phyloP scores from a whole-genome alignment of 805 yeast species.

The Saturnispora mendoncae region DNA sequence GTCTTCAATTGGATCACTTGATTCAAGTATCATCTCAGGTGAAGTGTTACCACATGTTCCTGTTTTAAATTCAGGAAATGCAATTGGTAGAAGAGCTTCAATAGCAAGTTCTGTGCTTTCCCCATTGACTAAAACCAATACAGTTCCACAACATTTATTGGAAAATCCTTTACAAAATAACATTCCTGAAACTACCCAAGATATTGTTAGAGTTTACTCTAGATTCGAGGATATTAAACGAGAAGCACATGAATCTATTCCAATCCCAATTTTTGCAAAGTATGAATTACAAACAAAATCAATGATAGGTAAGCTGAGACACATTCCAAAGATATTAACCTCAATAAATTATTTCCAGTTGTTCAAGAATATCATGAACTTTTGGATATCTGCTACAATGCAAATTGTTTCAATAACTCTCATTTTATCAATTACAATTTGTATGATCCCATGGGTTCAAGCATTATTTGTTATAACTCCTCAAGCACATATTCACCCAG shows the following conservation, averaged over 20 bases:
- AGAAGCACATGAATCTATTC: slow-evolving; percentile 11
- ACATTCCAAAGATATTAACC: slow-evolving; percentile 1
- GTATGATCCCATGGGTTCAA: slow-evolving; percentile 84
- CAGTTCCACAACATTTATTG: slow-evolving; percentile 18
- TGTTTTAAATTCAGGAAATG: neutral
- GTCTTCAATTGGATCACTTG: no score
- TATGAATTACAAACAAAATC: slow-evolving; percentile 2
- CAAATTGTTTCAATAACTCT: slow-evolving; percentile 70
- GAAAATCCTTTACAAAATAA: slow-evolving; percentile 13
- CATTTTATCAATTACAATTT: slow-evolving; percentile 52
- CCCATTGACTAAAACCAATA: slow-evolving; percentile 9
- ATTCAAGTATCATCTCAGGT: no score
- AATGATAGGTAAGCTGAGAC: neutral
- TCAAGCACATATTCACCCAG: slow-evolving; percentile 46
- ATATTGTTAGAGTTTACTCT: slow-evolving; percentile 45
- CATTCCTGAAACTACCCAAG: slow-evolving; percentile 32
- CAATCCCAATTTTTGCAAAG: neutral
- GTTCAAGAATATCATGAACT: slow-evolving; percentile 7
- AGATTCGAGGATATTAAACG: slow-evolving; percentile 31
- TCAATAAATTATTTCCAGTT: slow-evolving; percentile 10
- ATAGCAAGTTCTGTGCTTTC: neutral
- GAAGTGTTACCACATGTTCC: neutral
- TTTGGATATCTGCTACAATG: slow-evolving; percentile 37
- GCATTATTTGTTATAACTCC: slow-evolving; percentile 52
- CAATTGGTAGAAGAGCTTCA: neutral